These are phyloP conservation scores for Protomyces inouyei DNA, from an alignment of 1,139 yeast genomes.

Conservation along the genomic window DNA sequence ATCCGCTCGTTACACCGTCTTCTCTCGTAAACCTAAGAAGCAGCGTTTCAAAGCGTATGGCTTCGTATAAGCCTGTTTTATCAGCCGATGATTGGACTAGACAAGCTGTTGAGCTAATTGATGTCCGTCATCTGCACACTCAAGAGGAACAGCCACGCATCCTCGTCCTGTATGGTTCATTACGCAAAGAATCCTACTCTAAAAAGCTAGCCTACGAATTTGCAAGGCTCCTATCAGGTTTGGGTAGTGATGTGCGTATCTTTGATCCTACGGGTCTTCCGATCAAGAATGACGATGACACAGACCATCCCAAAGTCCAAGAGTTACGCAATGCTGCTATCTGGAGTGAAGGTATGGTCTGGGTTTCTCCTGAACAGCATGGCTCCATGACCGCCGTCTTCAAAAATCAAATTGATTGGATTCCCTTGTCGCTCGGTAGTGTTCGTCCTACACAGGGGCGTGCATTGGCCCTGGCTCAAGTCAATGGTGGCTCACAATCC, in stretches of 20 bases:
- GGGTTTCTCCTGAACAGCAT: constrained; percentile 30
- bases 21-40: no score
- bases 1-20: no score
- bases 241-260: constrained; percentile 27
- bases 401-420: constrained; percentile 29
- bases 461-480: constrained; percentile 29
- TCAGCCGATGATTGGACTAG: constrained; percentile 6
- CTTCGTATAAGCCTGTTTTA: background rate
- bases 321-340: constrained; percentile 21
- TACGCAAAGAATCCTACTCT: constrained; percentile 19
- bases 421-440: constrained; percentile 26
- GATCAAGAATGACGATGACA: constrained; percentile 19
- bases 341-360: constrained; percentile 29
- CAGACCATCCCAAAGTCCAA: constrained; percentile 22
- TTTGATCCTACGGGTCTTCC: constrained; percentile 27
- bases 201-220: constrained; percentile 26
- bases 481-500: constrained; percentile 29
- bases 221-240: constrained; percentile 14
- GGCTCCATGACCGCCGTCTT: constrained; percentile 28
- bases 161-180: constrained; percentile 20
- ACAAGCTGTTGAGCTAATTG: background rate
- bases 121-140: background rate
- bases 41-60: background rate
- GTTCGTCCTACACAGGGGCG: constrained; percentile 29
- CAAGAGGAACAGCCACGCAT: background rate